These are phyloP conservation scores for Collybiopsis confluens DNA, from an alignment of 768 basidiomycete species.

Conservation along the genomic window DNA sequence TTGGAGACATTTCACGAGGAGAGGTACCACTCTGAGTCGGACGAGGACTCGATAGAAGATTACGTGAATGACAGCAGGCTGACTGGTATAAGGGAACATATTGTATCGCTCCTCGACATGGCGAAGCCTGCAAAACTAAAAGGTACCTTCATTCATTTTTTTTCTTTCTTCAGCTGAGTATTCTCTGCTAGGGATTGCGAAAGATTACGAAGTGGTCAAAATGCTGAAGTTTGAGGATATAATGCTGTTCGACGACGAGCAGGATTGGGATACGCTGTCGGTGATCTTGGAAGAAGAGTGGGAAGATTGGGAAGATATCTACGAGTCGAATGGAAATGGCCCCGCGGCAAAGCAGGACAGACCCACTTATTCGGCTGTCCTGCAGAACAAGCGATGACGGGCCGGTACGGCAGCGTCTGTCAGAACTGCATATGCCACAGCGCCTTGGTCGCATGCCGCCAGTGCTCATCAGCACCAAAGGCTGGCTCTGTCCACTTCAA, in stretches of 20 bases:
- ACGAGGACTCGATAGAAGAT: neutral
- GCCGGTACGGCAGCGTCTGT: too few species aligned
- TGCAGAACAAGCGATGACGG: neutral
- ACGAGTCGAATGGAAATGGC: neutral
- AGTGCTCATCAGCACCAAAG: too few species aligned
- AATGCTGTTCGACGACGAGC: neutral
- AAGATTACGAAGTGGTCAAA: conserved; percentile 1
- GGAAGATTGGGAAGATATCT: conserved; percentile 1
- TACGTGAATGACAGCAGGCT: neutral
- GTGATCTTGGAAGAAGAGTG: neutral
- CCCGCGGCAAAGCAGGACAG: neutral
- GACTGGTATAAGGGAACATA: neutral
- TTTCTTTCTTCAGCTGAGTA: too few species aligned
- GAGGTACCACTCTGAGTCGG: neutral
- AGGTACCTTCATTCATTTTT: too few species aligned
- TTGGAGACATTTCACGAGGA: neutral
- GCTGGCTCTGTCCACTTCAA: too few species aligned
- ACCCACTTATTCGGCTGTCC: neutral
- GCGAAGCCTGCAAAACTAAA: conserved; percentile 2
- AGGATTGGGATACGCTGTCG: neutral
- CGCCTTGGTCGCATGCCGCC: too few species aligned
- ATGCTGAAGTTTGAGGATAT: neutral
- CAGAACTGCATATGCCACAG: too few species aligned
- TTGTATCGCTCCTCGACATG: neutral
- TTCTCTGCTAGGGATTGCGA: neutral